Base-by-base conservation (phyloP, 1,284 basidiomycete genomes). In the Fomitopsis schrenkii region DNA sequence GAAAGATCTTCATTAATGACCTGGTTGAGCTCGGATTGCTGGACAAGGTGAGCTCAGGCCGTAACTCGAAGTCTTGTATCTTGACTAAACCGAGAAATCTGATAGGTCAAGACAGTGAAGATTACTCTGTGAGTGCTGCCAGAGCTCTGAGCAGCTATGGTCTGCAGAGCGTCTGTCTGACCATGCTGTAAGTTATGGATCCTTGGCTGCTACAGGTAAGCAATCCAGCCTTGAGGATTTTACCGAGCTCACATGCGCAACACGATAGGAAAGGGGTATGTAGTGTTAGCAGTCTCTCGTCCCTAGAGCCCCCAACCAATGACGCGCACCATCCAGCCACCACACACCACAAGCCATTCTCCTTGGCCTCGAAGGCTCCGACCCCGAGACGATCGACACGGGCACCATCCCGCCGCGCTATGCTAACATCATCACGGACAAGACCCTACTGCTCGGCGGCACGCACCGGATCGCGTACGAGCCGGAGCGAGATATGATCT, bases 331-430 rank as follows among this genome's bases (percentile, higher is more conserved):
- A 28, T 28, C 50, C 58, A 95, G 94, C 1, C 96, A 97, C 75
- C 93, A 96, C 77, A 97, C 95, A 0, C 95, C 95, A 0, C 93
- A 97, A 75, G 95, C 95, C 2, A 88, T 98, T 64, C 83, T 97
- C 45, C 85, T 97, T 28, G 95, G 95, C 10, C 80, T 97, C 33
- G 94, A 97, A 83, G 94, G 88, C 35, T 91, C 89, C 30, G 90
- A 91, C 70, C 90, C 90, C 4, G 90, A 95, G 76, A 94, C 93
- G 1, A 89, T 95, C 61, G 92, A 95, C 68, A 91, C 91, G 3
- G 88, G 87, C 5, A 90, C 88, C 7, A 92, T 90, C 58, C 82
- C 85, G 22, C 82, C 85, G 0, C 86, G 94, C 19, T 95, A 94
- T 73, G 76, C 82, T 7, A 77, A 81, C 7, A 94, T 96, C 61